phyloP scores from a whole-genome alignment of 768 basidiomycete species.

The Tephrocybe sp. region DNA sequence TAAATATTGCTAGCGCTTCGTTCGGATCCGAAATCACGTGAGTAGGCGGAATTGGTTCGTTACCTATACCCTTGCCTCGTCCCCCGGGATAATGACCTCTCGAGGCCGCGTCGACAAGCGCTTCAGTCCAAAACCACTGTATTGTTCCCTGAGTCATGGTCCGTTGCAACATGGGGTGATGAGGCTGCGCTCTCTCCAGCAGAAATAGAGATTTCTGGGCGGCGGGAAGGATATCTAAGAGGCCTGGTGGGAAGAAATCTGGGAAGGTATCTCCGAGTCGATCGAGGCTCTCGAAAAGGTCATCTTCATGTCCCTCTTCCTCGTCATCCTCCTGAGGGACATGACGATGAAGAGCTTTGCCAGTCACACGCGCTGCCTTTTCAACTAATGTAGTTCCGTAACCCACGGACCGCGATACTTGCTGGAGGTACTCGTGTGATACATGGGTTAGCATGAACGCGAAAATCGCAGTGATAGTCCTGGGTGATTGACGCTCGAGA shows the following conservation, averaged over 20 bases:
- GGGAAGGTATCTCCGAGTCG: slow-evolving; percentile 51
- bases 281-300: slow-evolving; percentile 36
- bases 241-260: slow-evolving; percentile 54
- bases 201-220: slow-evolving; percentile 72
- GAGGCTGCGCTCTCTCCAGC: slow-evolving; percentile 61
- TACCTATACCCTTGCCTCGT: neutral
- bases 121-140: slow-evolving; percentile 65
- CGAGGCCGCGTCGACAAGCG: slow-evolving; percentile 54
- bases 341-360: slow-evolving; percentile 27
- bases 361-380: slow-evolving; percentile 23
- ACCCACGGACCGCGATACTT: slow-evolving; percentile 61
- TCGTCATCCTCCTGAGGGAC: slow-evolving; percentile 31
- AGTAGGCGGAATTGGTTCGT: neutral
- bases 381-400: slow-evolving; percentile 35
- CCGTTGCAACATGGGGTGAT: slow-evolving; percentile 54
- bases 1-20: slow-evolving; percentile 45
- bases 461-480: slow-evolving; percentile 48
- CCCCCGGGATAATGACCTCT: slow-evolving; percentile 17
- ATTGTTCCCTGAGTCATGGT: slow-evolving; percentile 28
- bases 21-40: slow-evolving; percentile 19
- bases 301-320: slow-evolving; percentile 39
- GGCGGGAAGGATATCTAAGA: slow-evolving; percentile 54
- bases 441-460: slow-evolving; percentile 68
- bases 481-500: slow-evolving; percentile 52
- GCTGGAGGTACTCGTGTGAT: slow-evolving; percentile 62